phyloP scores from a whole-genome alignment of 768 basidiomycete genomes.

The Boletus barrowsii region DNA sequence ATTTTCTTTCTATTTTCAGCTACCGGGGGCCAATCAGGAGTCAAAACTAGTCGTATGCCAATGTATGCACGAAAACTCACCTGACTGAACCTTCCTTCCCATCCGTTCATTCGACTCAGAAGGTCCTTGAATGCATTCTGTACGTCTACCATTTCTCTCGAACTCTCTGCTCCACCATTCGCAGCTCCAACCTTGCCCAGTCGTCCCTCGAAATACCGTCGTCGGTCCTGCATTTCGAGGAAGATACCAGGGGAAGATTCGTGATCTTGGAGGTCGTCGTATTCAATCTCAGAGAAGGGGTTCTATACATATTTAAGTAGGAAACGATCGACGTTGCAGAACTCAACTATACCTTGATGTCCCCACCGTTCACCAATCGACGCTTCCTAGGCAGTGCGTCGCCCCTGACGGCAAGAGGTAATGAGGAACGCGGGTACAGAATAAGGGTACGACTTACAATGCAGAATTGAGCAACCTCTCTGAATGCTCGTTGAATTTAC shows the following conservation, averaged over 20 bases:
- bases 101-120: slow-evolving; percentile 46
- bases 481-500: slow-evolving; percentile 97
- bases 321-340: not conserved
- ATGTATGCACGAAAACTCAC: slow-evolving; percentile 33
- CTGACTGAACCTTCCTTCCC: slow-evolving; percentile 56
- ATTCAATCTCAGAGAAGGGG: slow-evolving; percentile 62
- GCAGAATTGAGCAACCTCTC: slow-evolving; percentile 82
- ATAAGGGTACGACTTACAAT: slow-evolving; percentile 45
- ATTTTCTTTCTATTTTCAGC: slow-evolving; percentile 67
- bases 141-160: slow-evolving; percentile 41
- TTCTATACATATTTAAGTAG: slow-evolving; percentile 18
- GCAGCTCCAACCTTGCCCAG: slow-evolving; percentile 31
- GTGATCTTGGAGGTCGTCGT: slow-evolving; percentile 79
- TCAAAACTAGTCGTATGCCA: too few relatives aligned
- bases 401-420: slow-evolving; percentile 37
- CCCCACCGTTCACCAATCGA: slow-evolving; percentile 43
- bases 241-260: slow-evolving; percentile 65
- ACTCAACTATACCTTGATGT: slow-evolving; percentile 40
- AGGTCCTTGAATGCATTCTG: slow-evolving; percentile 46
- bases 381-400: slow-evolving; percentile 60
- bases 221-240: slow-evolving; percentile 84
- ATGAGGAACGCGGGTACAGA: not conserved
- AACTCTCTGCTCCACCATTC: not conserved
- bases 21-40: slow-evolving; percentile 21
- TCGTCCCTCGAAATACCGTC: slow-evolving; percentile 77